phyloP scores from a whole-genome alignment of 176 grass and related monocot species.

The Bonia amplexicaulis region DNA sequence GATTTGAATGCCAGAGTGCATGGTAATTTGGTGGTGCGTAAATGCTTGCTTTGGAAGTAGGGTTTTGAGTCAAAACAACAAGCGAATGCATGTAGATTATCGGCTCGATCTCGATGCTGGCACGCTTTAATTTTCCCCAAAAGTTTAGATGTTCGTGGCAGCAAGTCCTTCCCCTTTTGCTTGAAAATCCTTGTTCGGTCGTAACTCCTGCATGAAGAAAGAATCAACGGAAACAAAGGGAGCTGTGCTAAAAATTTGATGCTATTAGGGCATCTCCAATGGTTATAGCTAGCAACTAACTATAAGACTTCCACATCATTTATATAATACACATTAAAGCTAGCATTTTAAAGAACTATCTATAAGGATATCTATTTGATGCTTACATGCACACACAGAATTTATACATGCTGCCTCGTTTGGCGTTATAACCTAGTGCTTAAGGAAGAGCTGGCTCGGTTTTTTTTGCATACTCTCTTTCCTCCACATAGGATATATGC shows the following conservation, averaged over 20 bases:
- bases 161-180: neutral
- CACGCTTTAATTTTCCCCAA: neutral
- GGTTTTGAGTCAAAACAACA: neutral
- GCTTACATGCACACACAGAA: too few relatives aligned
- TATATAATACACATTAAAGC: too few relatives aligned
- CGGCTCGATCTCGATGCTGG: neutral
- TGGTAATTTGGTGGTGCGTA: slow-evolving; percentile 9
- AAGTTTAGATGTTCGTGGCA: neutral
- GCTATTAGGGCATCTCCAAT: too few relatives aligned
- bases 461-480: too few relatives aligned
- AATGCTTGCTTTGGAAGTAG: slow-evolving; percentile 25
- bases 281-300: too few relatives aligned
- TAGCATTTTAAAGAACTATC: too few relatives aligned
- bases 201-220: neutral
- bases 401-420: too few relatives aligned
- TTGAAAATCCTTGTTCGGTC: neutral
- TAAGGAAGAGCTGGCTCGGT: too few relatives aligned
- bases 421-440: too few relatives aligned
- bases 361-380: too few relatives aligned
- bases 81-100: neutral
- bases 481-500: too few relatives aligned
- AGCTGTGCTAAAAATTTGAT: neutral
- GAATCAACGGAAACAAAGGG: neutral
- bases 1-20: slow-evolving; percentile 3
- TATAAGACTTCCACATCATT: too few relatives aligned